phyloP scores from a whole-genome alignment of 768 basidiomycete species.

The Chiua virens region DNA sequence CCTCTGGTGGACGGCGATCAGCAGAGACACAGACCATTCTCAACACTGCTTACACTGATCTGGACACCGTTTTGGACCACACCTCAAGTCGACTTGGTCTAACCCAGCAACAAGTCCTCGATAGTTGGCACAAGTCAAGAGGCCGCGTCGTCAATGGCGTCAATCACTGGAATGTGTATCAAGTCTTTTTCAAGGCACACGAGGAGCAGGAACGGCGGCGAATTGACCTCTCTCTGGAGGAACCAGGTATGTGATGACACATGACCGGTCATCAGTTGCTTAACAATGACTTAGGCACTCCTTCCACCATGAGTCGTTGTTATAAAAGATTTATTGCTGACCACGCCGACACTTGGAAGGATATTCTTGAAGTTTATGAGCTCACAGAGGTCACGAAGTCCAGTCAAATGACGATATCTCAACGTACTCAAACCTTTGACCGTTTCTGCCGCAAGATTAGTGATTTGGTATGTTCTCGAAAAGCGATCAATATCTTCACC shows the following conservation, averaged over 20 bases:
- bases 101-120: neutral
- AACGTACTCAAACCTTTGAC: neutral
- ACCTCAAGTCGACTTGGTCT: neutral
- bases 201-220: neutral
- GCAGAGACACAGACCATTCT: too few species aligned
- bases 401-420: neutral
- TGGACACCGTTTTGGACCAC: neutral
- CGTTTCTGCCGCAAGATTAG: neutral
- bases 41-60: neutral
- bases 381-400: neutral
- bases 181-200: conserved; percentile 1
- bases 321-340: neutral
- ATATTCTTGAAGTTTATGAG: neutral
- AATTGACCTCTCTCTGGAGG: neutral
- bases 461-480: neutral
- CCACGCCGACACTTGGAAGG: neutral
- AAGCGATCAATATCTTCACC: too few species aligned
- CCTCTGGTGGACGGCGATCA: too few species aligned
- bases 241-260: neutral
- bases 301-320: neutral
- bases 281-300: neutral
- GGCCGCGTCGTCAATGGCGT: neutral
- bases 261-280: too few species aligned
- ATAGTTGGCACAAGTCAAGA: conserved; percentile 1
- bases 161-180: conserved; percentile 7